Percentiles rank a stretch among this genome's conserved stretches.
Conservation (phyloP, 495 filamentous ascomycete species). For the Trichoderma orchidacearum region DNA sequence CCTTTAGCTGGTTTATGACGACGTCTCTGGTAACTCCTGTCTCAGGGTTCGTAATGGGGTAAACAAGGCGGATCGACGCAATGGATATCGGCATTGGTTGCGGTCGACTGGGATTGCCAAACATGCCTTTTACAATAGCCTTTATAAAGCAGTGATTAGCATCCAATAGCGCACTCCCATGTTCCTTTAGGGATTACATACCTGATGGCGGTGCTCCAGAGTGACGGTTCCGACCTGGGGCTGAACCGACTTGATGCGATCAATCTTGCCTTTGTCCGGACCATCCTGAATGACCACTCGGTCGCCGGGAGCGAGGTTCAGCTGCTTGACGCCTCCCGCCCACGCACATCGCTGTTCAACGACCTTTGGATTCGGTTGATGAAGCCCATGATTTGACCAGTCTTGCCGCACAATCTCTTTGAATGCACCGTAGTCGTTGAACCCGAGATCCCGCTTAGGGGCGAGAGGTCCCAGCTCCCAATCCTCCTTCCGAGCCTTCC, state of each 20-base stretch:
- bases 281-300: constrained; percentile 68
- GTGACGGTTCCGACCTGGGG: constrained; percentile 39
- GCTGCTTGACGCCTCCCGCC: constrained; percentile 38
- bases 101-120: neutral
- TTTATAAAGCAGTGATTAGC: neutral
- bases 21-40: constrained; percentile 54
- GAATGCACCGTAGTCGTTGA: constrained; percentile 18
- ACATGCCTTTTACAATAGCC: neutral
- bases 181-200: neutral
- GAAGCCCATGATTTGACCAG: constrained; percentile 4
- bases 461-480: constrained; percentile 64
- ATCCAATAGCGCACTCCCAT: neutral
- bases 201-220: constrained; percentile 32
- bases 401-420: constrained; percentile 20
- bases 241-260: constrained; percentile 45
- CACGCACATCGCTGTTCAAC: constrained; percentile 21
- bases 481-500: constrained; percentile 42
- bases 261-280: constrained; percentile 69
- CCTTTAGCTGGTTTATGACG: constrained; percentile 52
- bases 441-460: constrained; percentile 52
- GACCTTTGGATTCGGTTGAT: constrained; percentile 13
- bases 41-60: constrained; percentile 49
- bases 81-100: constrained; percentile 38
- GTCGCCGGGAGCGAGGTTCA: constrained; percentile 56
- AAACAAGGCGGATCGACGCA: constrained; percentile 64